Evolutionary conservation across 371 early-diverging fungal genomes (phyloP).

Genomic region (Mortierella polycephala): DNA sequence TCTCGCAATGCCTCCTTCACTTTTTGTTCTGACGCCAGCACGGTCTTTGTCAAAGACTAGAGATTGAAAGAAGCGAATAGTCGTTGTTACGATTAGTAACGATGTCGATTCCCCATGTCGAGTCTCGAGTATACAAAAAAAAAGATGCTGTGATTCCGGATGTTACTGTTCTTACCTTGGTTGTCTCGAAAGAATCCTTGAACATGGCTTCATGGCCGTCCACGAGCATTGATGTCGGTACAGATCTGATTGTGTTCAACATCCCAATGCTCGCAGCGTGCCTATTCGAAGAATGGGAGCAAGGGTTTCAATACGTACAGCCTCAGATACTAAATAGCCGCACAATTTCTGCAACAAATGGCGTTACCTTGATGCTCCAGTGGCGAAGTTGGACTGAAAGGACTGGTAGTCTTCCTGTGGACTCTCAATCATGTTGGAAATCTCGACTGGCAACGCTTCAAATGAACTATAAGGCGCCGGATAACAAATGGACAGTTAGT

Average conservation of each 20-base stretch:
- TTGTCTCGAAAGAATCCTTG: conserved; percentile 40
- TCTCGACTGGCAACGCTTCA: conserved; percentile 23
- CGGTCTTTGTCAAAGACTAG: conserved; percentile 36
- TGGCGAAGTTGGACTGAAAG: conserved; percentile 49
- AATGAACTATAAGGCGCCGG: conserved; percentile 22
- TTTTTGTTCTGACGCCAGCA: conserved; percentile 32
- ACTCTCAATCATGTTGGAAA: conserved; percentile 53
- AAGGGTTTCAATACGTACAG: too few relatives aligned
- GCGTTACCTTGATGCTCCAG: conserved; percentile 24
- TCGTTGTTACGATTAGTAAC: neutral
- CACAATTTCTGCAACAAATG: neutral
- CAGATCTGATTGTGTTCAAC: conserved; percentile 30
- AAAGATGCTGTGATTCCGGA: neutral
- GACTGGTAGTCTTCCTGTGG: conserved; percentile 54
- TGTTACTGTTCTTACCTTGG: conserved; percentile 19
- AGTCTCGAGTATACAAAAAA: too few relatives aligned
- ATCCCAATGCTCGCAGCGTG: conserved; percentile 30
- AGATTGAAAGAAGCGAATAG: neutral
- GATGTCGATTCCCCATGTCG: too few relatives aligned
- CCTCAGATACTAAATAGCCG: too few relatives aligned
- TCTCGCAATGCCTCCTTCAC: conserved; percentile 27
- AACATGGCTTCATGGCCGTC: conserved; percentile 51
- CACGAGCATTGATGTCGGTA: conserved; percentile 26
- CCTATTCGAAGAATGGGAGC: conserved; percentile 18
- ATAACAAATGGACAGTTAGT: neutral